A percentile compares a stretch with the other conserved stretches of the same genome.
Evolutionary conservation across 768 basidiomycete genomes (phyloP).

Genomic region (Lentinula aciculospora): DNA sequence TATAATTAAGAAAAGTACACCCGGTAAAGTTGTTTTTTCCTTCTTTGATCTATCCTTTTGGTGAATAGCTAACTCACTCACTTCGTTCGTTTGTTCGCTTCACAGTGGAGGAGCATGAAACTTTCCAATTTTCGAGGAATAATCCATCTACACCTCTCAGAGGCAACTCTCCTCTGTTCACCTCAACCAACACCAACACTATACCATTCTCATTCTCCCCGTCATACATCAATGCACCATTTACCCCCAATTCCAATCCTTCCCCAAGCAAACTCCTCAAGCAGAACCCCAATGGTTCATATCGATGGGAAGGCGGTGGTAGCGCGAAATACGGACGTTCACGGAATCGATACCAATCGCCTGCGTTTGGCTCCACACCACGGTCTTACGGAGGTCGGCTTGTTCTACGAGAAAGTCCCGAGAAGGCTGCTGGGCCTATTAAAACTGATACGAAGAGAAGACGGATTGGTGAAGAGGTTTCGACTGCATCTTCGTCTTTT

Average conservation of each 20-base stretch:
- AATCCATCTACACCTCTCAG: slow-evolving; percentile 33
- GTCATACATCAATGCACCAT: slow-evolving; percentile 13
- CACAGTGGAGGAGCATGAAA: slow-evolving; percentile 36
- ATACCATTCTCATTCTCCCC: slow-evolving; percentile 17
- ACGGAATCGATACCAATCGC: slow-evolving; percentile 68
- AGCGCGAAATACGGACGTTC: slow-evolving; percentile 48
- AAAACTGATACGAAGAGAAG: slow-evolving; percentile 56
- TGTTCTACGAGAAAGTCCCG: slow-evolving; percentile 22
- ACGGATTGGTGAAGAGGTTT: slow-evolving; percentile 44
- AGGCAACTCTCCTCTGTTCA: slow-evolving; percentile 27
- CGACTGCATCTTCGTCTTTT: slow-evolving; percentile 23
- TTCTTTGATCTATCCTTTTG: slow-evolving; percentile 1
- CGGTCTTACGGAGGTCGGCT: slow-evolving; percentile 34
- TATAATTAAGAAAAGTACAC: slow-evolving; percentile 46
- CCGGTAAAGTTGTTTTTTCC: slow-evolving; percentile 25
- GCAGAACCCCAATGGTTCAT: slow-evolving; percentile 71
- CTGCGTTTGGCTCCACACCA: slow-evolving; percentile 60
- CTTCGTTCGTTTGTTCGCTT: background rate
- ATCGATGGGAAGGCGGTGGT: slow-evolving; percentile 72
- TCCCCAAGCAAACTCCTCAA: slow-evolving; percentile 49
- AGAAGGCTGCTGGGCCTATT: slow-evolving; percentile 22
- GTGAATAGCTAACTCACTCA: background rate
- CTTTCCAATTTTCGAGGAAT: slow-evolving; percentile 60
- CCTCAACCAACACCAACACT: slow-evolving; percentile 13
- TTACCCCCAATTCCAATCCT: slow-evolving; percentile 23